Conservation (phyloP, 2,329 filamentous ascomycete genomes). For the Proliferodiscus dingleyae region DNA sequence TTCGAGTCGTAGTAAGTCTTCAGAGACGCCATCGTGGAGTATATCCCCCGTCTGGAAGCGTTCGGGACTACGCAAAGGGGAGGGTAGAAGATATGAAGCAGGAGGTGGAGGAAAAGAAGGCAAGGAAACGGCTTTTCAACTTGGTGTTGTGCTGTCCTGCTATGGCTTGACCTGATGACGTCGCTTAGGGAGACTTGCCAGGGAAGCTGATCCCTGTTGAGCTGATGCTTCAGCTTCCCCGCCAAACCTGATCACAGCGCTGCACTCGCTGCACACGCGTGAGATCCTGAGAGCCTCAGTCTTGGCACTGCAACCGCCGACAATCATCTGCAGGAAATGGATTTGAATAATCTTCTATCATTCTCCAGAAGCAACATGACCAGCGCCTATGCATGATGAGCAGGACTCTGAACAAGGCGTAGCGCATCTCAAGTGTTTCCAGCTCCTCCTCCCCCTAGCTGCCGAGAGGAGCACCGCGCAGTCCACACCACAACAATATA, state of each 20-base stretch:
- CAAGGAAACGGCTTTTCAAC: slow-evolving; percentile 5
- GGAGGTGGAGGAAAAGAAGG: slow-evolving; percentile 4
- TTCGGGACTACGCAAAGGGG: slow-evolving; percentile 5
- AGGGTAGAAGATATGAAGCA: slow-evolving; percentile 2
- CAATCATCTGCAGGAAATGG: too few species aligned
- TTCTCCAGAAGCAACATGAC: too few species aligned
- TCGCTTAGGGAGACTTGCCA: too few species aligned
- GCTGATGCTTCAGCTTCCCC: slow-evolving; percentile 4
- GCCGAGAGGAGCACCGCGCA: background rate
- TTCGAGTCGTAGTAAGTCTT: slow-evolving; percentile 24
- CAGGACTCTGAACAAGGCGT: too few species aligned
- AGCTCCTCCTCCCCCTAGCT: too few species aligned
- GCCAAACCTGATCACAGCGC: background rate
- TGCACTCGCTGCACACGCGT: background rate
- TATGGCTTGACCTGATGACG: slow-evolving; percentile 8
- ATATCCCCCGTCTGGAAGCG: slow-evolving; percentile 8
- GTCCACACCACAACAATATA: too few species aligned
- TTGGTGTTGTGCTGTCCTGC: background rate
- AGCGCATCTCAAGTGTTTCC: too few species aligned
- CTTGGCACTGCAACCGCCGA: too few species aligned
- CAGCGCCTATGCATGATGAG: too few species aligned
- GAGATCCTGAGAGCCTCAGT: background rate
- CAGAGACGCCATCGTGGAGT: slow-evolving; percentile 24
- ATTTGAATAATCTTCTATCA: too few species aligned
- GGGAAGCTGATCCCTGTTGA: slow-evolving; percentile 14